phyloP scores from a whole-genome alignment of 345 rosid species.

The Eucalyptus shirleyi region DNA sequence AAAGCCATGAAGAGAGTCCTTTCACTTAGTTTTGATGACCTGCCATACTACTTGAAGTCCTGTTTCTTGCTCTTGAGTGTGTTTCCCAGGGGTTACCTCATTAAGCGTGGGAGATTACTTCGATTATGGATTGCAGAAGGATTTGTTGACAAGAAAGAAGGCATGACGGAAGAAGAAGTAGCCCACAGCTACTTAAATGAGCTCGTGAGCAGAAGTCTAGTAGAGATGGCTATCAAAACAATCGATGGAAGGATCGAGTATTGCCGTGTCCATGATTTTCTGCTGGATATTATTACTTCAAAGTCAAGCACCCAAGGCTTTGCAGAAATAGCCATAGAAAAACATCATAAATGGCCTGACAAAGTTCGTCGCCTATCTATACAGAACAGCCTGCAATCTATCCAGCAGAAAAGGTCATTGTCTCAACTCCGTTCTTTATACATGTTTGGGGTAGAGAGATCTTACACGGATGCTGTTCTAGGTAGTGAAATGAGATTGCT shows the following conservation, averaged over 20 bases:
- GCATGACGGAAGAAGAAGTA: conserved; percentile 26
- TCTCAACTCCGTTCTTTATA: conserved; percentile 23
- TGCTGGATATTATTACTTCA: conserved; percentile 12
- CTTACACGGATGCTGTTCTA: neutral
- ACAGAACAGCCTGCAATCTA: conserved; percentile 1
- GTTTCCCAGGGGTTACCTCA: conserved; percentile 16
- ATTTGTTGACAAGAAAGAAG: conserved; percentile 20
- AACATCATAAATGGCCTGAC: neutral
- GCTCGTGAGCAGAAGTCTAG: conserved; percentile 22
- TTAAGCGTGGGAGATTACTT: conserved; percentile 7
- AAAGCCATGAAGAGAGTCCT: conserved; percentile 12
- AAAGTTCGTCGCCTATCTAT: conserved; percentile 30
- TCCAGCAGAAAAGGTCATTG: neutral
- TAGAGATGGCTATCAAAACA: conserved; percentile 4
- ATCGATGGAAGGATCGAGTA: conserved; percentile 10
- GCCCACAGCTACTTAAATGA: conserved; percentile 19
- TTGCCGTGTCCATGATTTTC: conserved; percentile 23
- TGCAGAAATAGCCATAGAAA: conserved; percentile 3
- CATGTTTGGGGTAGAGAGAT: conserved; percentile 10
- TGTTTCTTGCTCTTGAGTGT: conserved; percentile 29
- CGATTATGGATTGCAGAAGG: conserved; percentile 36
- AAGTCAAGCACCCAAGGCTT: conserved; percentile 26
- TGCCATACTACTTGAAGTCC: conserved; percentile 27
- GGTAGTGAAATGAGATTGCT: conserved; percentile 7
- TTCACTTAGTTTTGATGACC: conserved; percentile 27